phyloP scores from a whole-genome alignment of 73 alveolate species.

The Effrenium voratum region DNA sequence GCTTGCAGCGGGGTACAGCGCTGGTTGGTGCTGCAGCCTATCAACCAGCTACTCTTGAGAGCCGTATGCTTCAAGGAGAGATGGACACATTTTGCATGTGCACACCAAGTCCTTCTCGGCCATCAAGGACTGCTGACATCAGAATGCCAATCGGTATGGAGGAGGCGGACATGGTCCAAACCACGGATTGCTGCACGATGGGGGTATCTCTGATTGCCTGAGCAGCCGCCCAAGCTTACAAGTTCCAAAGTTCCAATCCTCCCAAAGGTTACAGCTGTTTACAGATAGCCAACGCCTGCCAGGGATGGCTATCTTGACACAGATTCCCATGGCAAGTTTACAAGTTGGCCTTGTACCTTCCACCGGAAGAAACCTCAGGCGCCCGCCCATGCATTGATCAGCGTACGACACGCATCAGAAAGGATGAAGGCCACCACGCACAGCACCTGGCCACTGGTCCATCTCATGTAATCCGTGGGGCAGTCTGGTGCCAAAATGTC shows the following conservation, averaged over 20 bases:
- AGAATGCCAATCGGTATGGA: slow-evolving; percentile 80
- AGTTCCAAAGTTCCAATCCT: not conserved
- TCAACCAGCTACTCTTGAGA: no score
- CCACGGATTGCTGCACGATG: slow-evolving; percentile 89
- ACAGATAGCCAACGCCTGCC: not conserved
- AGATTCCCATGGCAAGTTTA: not conserved
- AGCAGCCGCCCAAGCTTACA: not conserved
- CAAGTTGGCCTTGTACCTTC: not conserved
- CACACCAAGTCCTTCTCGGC: slow-evolving; percentile 74
- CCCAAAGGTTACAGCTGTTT: not conserved
- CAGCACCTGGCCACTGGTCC: slow-evolving; percentile 43
- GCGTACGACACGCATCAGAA: slow-evolving; percentile 65
- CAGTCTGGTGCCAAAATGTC: no score
- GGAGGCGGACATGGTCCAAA: slow-evolving; percentile 78
- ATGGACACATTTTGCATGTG: no score
- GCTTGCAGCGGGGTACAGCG: no score
- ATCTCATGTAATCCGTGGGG: not conserved
- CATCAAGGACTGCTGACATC: slow-evolving; percentile 48
- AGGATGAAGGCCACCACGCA: slow-evolving; percentile 82
- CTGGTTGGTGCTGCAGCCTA: no score
- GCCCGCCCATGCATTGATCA: slow-evolving; percentile 78
- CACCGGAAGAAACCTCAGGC: not conserved
- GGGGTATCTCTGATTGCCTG: slow-evolving; percentile 85
- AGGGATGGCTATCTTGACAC: not conserved
- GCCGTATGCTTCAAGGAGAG: no score